phyloP scores from a whole-genome alignment of 306 rosid species.

The Purshia tridentata region DNA sequence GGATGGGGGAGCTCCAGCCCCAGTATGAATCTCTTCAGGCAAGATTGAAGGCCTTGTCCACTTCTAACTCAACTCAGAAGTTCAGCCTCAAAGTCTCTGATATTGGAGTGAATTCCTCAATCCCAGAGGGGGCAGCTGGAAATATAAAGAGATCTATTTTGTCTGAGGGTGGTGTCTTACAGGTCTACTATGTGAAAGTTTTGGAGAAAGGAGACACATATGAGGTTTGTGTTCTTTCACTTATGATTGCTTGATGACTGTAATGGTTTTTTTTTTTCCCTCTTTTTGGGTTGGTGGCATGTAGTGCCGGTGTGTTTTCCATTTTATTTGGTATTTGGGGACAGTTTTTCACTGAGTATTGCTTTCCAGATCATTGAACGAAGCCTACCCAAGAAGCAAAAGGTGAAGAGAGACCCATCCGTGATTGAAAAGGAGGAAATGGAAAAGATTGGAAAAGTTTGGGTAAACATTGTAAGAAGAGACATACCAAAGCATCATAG shows the following conservation, averaged over 20 bases:
- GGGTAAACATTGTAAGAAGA: constrained; percentile 87
- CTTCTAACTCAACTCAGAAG: constrained; percentile 62
- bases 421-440: constrained; percentile 83
- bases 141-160: constrained; percentile 83
- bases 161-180: constrained; percentile 93
- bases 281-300: neutral
- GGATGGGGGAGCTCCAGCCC: constrained; percentile 79
- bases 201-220: constrained; percentile 98
- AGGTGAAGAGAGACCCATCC: constrained; percentile 72
- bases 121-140: constrained; percentile 99
- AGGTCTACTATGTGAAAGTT: constrained; percentile 93
- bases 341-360: constrained; percentile 21
- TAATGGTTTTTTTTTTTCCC: neutral
- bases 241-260: neutral
- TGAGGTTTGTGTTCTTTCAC: constrained; percentile 56
- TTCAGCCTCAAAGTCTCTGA: constrained; percentile 81
- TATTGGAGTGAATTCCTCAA: constrained; percentile 64
- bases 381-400: constrained; percentile 87
- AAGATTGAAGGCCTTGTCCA: constrained; percentile 56
- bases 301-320: constrained; percentile 2
- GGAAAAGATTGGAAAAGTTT: constrained; percentile 77
- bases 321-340: neutral
- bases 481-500: constrained; percentile 89
- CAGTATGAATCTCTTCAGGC: constrained; percentile 86
- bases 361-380: constrained; percentile 84